These are phyloP conservation scores for Cyberlindnera sargentensis DNA, from an alignment of 805 yeast genomes.

Conservation along the genomic window DNA sequence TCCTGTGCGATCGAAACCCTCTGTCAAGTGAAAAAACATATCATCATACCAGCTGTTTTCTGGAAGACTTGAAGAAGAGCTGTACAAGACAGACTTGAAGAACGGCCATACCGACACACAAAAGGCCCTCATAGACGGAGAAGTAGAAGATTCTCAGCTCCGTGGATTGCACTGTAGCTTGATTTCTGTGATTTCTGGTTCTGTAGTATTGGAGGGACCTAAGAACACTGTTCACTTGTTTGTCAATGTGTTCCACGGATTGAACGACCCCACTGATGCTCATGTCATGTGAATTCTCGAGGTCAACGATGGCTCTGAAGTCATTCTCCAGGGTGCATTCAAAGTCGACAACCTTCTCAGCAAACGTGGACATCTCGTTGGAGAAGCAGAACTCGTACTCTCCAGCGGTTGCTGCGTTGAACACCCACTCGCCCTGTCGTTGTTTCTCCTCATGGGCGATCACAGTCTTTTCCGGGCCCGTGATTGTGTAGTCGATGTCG, in stretches of 20 bases:
- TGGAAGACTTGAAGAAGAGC: conserved; percentile 62
- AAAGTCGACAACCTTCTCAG: conserved; percentile 67
- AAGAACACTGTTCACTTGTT: conserved; percentile 48
- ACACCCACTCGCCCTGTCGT: conserved; percentile 56
- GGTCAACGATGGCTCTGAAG: conserved; percentile 26
- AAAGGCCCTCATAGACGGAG: conserved; percentile 60
- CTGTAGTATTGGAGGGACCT: conserved; percentile 72
- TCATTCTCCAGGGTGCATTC: conserved; percentile 49
- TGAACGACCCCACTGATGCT: conserved; percentile 28
- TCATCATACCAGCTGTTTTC: conserved; percentile 41
- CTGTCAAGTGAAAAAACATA: no score
- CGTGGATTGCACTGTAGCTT: conserved; percentile 79
- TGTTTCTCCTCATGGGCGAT: conserved; percentile 44
- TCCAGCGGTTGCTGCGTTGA: conserved; percentile 48
- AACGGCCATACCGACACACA: conserved; percentile 70
- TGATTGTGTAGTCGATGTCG: conserved; percentile 57
- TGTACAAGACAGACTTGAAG: conserved; percentile 65
- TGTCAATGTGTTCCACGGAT: conserved; percentile 52
- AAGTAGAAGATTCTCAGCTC: conserved; percentile 74
- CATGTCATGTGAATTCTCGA: conserved; percentile 40
- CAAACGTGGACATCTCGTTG: conserved; percentile 56
- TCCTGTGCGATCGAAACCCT: no score
- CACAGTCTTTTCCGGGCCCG: conserved; percentile 44
- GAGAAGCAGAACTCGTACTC: conserved; percentile 64
- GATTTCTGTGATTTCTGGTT: conserved; percentile 87